phyloP scores from a whole-genome alignment of 148 eudicot species.

The Spergularia bocconei region DNA sequence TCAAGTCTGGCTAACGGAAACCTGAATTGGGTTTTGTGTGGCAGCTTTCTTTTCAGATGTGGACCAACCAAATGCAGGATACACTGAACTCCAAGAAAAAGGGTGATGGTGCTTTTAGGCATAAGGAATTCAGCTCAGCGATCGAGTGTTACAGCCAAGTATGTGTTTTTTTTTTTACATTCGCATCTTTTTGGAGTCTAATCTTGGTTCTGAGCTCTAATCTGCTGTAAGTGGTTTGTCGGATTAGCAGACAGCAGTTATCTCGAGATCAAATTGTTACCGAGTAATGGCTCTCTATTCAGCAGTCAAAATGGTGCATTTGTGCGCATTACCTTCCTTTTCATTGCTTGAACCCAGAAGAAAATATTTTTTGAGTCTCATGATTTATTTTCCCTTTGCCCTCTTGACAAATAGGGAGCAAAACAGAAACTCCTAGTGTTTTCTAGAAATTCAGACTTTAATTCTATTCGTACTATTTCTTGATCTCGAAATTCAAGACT shows the following conservation, averaged over 20 bases:
- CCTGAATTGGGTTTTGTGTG: conserved; percentile 2
- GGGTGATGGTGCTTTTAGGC: conserved; percentile 88
- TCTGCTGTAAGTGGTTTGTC: too few relatives aligned
- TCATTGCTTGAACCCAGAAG: too few relatives aligned
- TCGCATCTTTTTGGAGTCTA: too few relatives aligned
- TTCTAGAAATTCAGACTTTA: background rate
- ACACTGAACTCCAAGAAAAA: conserved; percentile 86
- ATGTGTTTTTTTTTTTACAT: background rate
- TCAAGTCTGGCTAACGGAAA: conserved; percentile 8
- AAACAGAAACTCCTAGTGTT: background rate
- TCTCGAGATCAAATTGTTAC: too few relatives aligned
- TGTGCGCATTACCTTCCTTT: too few relatives aligned
- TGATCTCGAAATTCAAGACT: background rate
- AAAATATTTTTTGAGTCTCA: too few relatives aligned
- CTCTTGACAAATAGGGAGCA: too few relatives aligned
- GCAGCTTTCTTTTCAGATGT: conserved; percentile 98
- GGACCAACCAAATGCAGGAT: conserved; percentile 98
- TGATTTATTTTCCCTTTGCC: too few relatives aligned
- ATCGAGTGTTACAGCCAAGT: conserved; percentile 86
- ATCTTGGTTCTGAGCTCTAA: too few relatives aligned
- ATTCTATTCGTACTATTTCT: background rate
- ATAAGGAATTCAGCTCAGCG: conserved; percentile 73
- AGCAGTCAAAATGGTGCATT: too few relatives aligned
- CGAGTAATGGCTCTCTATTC: too few relatives aligned
- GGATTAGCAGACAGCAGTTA: too few relatives aligned